Evolutionary conservation across 2,329 filamentous ascomycete genomes (phyloP), one percentile per base, ranked within the genome.

Genomic region (Cytospora mali): DNA sequence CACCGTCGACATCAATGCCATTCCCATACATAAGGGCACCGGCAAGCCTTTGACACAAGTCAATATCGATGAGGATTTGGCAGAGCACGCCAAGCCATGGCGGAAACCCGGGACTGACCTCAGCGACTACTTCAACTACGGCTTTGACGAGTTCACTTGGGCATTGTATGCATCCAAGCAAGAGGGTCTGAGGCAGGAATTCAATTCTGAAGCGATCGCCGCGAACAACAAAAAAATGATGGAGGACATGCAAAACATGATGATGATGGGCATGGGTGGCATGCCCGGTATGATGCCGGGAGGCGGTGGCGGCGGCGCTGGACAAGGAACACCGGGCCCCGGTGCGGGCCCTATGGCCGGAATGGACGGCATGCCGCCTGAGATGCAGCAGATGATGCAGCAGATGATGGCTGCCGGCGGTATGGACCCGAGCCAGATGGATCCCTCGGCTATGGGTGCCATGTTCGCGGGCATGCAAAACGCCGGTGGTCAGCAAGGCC

Each of bases 131-230:
- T 98, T 98, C 85, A 98, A 98, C 80, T 98, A 98, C 76, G 94
- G 94, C 63, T 98, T 98, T 73, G 94, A 98, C 77, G 94, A 98
- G 76, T 98, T 97, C 76, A 97, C 93, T 1, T 99, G 95, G 95
- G 91, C 93, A 6, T 85, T 93, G 59, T 99, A 99, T 75, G 93
- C 93, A 33, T 82, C 92, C 64, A 96, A 96, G 72, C 95, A 98
- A 75, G 88, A 95, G 68, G 82, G 81, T 27, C 82, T 97, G 71
- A 86, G 90, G 21, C 86, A 86, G 68, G 91, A 94, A 69, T 92
- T 92, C 68, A 86, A 85, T 62, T 86, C 89, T 54, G 86, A 88
- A 50, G 80, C 81, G 50, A 82, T 88, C 58, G 83, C 84, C 23
- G 79, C 80, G 59, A 87, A 83, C 67, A 86, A 86, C 69, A 93